Percentiles rank a stretch among this genome's conserved stretches.
These are phyloP conservation scores for Ilyonectria sp. DNA, from an alignment of 2,329 filamentous ascomycete genomes.

Conservation along the genomic window DNA sequence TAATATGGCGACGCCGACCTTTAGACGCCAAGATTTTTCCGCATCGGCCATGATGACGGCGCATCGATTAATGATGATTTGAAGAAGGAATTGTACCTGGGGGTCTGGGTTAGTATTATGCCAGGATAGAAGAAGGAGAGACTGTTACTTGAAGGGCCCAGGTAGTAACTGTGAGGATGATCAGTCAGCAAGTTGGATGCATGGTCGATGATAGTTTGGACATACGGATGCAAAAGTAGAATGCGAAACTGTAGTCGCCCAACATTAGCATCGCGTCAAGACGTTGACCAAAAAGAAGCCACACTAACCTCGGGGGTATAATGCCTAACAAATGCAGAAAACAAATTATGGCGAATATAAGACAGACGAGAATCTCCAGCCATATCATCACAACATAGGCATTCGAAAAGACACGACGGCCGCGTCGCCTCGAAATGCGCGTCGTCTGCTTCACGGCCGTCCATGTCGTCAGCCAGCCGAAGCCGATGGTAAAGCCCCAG, in stretches of 20 bases:
- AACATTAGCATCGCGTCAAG: neutral
- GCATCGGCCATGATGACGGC: slow-evolving; percentile 43
- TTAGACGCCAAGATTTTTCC: slow-evolving; percentile 37
- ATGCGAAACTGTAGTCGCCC: slow-evolving; percentile 41
- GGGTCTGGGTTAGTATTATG: neutral
- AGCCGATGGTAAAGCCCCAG: slow-evolving; percentile 56
- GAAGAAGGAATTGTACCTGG: slow-evolving; percentile 44
- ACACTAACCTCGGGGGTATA: slow-evolving; percentile 46
- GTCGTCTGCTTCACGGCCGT: slow-evolving; percentile 54
- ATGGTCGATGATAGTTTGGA: neutral
- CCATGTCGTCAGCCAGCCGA: slow-evolving; percentile 56
- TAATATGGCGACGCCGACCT: slow-evolving; percentile 37
- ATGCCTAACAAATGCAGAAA: slow-evolving; percentile 42
- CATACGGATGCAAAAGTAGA: slow-evolving; percentile 49
- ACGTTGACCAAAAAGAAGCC: neutral
- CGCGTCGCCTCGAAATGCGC: slow-evolving; percentile 52
- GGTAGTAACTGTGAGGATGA: slow-evolving; percentile 38
- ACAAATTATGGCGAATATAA: slow-evolving; percentile 58
- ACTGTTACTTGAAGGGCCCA: slow-evolving; percentile 46
- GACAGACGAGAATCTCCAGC: slow-evolving; percentile 60
- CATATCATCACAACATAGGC: slow-evolving; percentile 65
- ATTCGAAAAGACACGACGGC: slow-evolving; percentile 52
- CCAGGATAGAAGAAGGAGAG: neutral
- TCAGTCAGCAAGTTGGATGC: slow-evolving; percentile 6
- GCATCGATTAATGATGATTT: slow-evolving; percentile 49